phyloP scores from a whole-genome alignment of 768 basidiomycete species.

The Pisolithus tinctorius region DNA sequence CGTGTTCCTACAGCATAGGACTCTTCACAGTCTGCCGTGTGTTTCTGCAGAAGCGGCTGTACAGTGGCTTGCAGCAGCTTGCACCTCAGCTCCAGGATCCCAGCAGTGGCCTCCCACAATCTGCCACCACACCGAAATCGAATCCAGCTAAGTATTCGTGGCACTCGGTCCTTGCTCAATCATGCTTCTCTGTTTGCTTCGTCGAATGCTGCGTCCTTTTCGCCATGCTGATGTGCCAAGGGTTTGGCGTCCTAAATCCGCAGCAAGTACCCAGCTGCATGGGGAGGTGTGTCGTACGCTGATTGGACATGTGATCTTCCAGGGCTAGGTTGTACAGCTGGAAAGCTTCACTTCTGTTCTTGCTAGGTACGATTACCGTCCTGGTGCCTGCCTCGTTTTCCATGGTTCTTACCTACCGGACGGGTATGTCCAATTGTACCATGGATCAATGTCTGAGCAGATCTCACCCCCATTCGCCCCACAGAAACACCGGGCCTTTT shows the following conservation, averaged over 20 bases:
- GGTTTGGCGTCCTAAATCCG: slow-evolving; percentile 43
- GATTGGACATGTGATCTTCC: background rate
- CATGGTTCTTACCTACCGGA: slow-evolving; percentile 46
- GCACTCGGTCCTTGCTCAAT: slow-evolving; percentile 52
- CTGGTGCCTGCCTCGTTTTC: slow-evolving; percentile 59
- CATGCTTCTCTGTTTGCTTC: slow-evolving; percentile 63
- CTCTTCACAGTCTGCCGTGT: slow-evolving; percentile 55
- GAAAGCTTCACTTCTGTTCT: slow-evolving; percentile 54
- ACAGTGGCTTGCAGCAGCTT: slow-evolving; percentile 49
- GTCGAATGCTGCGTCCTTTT: slow-evolving; percentile 73
- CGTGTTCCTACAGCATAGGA: slow-evolving; percentile 29
- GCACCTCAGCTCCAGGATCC: slow-evolving; percentile 27
- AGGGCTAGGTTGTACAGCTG: slow-evolving; percentile 66
- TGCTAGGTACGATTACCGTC: slow-evolving; percentile 58
- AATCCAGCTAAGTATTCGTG: slow-evolving; percentile 23
- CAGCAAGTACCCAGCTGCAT: slow-evolving; percentile 34
- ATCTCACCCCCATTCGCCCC: background rate
- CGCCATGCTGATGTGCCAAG: slow-evolving; percentile 67
- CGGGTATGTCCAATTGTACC: slow-evolving; percentile 12
- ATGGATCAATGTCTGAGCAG: background rate
- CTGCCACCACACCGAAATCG: slow-evolving; percentile 14
- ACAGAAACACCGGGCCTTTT: slow-evolving; percentile 21
- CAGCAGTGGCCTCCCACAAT: slow-evolving; percentile 13
- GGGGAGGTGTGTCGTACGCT: slow-evolving; percentile 1
- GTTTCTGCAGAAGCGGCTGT: slow-evolving; percentile 52